Evolutionary conservation across 768 basidiomycete genomes (phyloP).

Genomic region (Leccinum barrowsii): DNA sequence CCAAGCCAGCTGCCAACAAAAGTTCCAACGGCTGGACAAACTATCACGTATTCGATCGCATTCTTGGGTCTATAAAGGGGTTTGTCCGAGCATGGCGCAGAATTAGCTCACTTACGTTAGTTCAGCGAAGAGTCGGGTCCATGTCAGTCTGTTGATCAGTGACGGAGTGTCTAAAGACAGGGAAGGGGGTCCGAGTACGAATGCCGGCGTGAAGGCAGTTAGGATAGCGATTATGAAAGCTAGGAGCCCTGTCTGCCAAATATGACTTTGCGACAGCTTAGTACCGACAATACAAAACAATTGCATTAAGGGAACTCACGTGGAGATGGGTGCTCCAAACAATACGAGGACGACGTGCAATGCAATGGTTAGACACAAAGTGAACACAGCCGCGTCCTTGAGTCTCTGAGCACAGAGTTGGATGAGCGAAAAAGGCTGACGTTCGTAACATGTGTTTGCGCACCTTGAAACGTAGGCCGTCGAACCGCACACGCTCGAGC

Average conservation of each 20-base stretch:
- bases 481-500: slow-evolving; percentile 38
- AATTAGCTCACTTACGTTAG: slow-evolving; percentile 56
- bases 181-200: slow-evolving; percentile 62
- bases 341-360: slow-evolving; percentile 53
- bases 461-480: slow-evolving; percentile 39
- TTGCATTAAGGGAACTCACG: slow-evolving; percentile 37
- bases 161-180: slow-evolving; percentile 40
- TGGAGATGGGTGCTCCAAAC: slow-evolving; percentile 71
- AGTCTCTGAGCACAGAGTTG: slow-evolving; percentile 41
- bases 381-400: slow-evolving; percentile 48
- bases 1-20: slow-evolving; percentile 79
- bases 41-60: slow-evolving; percentile 71
- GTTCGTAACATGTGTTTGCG: slow-evolving; percentile 19
- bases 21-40: slow-evolving; percentile 76
- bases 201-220: slow-evolving; percentile 62
- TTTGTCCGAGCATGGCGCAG: neutral
- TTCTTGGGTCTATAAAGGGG: slow-evolving; percentile 44
- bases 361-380: slow-evolving; percentile 44
- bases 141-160: slow-evolving; percentile 56
- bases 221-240: slow-evolving; percentile 67
- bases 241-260: slow-evolving; percentile 62
- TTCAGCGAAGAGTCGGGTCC: slow-evolving; percentile 80
- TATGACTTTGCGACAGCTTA: slow-evolving; percentile 37
- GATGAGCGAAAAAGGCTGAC: slow-evolving; percentile 2
- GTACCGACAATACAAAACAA: neutral